Conservation (phyloP, 2,329 filamentous ascomycete genomes). For the Aspergillus sp. region DNA sequence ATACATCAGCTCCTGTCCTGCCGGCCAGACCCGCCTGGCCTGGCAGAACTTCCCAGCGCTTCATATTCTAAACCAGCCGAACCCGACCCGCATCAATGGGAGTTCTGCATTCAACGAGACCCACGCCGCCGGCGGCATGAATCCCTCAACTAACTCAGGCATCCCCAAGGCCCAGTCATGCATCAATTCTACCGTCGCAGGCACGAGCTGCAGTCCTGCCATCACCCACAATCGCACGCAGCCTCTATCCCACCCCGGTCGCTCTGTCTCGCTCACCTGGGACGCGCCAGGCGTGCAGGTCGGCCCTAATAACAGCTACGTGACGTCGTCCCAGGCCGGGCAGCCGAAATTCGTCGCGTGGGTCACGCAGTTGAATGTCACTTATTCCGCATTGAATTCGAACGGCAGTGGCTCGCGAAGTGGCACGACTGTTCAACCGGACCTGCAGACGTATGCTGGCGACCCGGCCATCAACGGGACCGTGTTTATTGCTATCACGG, state of each 20-base stretch:
- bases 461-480: constrained; percentile 74
- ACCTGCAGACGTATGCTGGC: constrained; percentile 64
- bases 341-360: constrained; percentile 68
- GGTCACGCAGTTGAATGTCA: constrained; percentile 75
- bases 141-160: constrained; percentile 34
- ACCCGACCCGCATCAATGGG: constrained; percentile 66
- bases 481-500: constrained; percentile 76
- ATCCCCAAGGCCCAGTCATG: constrained; percentile 54
- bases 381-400: constrained; percentile 63
- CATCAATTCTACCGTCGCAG: constrained; percentile 53
- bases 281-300: constrained; percentile 66
- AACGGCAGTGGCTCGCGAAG: constrained; percentile 47
- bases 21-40: constrained; percentile 68
- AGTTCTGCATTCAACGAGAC: constrained; percentile 65
- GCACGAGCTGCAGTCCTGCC: constrained; percentile 58
- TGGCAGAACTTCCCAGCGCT: constrained; percentile 85
- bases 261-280: constrained; percentile 70
- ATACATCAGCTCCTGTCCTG: constrained; percentile 75
- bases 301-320: constrained; percentile 80
- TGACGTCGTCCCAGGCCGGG: constrained; percentile 61
- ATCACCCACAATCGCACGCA: constrained; percentile 68
- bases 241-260: constrained; percentile 73
- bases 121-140: constrained; percentile 34
- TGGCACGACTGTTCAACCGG: constrained; percentile 72
- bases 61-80: constrained; percentile 72